Conservation (phyloP, 805 yeast genomes). For the Kuraishia cidri region DNA sequence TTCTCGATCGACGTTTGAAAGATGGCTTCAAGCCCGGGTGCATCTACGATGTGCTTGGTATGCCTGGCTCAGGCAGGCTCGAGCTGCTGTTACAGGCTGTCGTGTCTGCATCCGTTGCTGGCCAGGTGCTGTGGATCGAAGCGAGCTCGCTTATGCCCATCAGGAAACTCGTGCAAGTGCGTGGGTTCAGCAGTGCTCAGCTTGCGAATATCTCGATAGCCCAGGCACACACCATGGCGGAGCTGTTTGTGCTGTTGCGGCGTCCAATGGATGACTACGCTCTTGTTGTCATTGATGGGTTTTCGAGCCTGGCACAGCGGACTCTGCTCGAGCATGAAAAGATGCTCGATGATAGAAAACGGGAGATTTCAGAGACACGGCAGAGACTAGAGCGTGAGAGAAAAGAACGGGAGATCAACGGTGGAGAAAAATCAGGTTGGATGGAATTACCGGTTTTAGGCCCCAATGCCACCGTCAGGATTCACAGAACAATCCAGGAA, state of each 20-base stretch:
- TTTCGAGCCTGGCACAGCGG: constrained; percentile 12
- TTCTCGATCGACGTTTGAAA: constrained; percentile 3
- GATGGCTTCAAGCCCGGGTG: constrained; percentile 4
- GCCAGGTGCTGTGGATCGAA: constrained; percentile 6
- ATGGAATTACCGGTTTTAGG: background rate
- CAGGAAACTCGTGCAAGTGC: constrained; percentile 2
- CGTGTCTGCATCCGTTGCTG: background rate
- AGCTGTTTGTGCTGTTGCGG: background rate
- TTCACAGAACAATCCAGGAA: constrained; percentile 1
- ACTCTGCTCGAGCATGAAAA: background rate
- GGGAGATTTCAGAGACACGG: background rate
- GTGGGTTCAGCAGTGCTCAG: constrained; percentile 3
- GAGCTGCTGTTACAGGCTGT: constrained; percentile 3
- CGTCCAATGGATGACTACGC: constrained; percentile 11
- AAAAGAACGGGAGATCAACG: background rate
- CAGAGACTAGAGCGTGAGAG: background rate
- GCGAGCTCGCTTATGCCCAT: constrained; percentile 4
- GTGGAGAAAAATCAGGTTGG: background rate
- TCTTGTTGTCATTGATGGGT: constrained; percentile 17
- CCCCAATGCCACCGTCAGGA: background rate
- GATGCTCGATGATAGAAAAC: background rate
- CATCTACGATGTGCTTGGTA: constrained; percentile 6
- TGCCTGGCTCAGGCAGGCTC: constrained; percentile 6
- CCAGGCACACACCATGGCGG: background rate
- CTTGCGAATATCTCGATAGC: background rate